Evolutionary conservation across 2,329 filamentous ascomycete genomes (phyloP), one percentile per base, ranked within the genome.

Genomic region (Hypoxylon sp.): DNA sequence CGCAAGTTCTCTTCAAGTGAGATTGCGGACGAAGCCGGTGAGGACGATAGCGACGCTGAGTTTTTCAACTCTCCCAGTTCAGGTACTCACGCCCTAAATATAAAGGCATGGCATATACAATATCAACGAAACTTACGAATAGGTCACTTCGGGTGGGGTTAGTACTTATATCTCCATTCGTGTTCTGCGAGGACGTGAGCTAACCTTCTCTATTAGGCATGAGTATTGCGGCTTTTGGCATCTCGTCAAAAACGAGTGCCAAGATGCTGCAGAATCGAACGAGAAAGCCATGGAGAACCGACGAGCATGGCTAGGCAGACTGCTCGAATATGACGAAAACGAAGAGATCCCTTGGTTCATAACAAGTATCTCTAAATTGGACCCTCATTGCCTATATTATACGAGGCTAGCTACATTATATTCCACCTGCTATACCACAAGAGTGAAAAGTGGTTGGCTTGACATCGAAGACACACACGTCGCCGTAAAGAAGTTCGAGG

Each of bases 401-500:
- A 27, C 25, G 25, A 27, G 25, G 25, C 25, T 27, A 3, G 25
- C 25, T 27, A 27, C 25, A 27, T 27, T 27, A 27, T 27, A 27
- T 27, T 27, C 25, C 25, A 27, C 5, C 25, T 27, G 5, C 25
- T 3, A 27, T 27, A 54, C 48, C 6, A 66, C 37, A 61, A 66
- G 68, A 70, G 66, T 78, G 42, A 88, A 87, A 76, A 87, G 91
- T 72, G 95, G 94, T 35, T 96, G 92, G 89, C 87, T 99, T 6
- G 91, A 98, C 81, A 92, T 98, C 62, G 90, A 89, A 0, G 91
- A 91, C 40, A 99, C 98, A 96, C 88, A 89, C 17, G 82, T 89
- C 74, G 96, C 93, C 0, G 96, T 95, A 25, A 91, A 89, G 77
- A 85, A 90, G 56, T 95, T 93, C 73, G 89, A 94, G 74, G 96